Percentiles rank a stretch among this genome's conserved stretches.
Conservation (phyloP, 2,329 filamentous ascomycete genomes). For the Sclerotinia trifoliorum region DNA sequence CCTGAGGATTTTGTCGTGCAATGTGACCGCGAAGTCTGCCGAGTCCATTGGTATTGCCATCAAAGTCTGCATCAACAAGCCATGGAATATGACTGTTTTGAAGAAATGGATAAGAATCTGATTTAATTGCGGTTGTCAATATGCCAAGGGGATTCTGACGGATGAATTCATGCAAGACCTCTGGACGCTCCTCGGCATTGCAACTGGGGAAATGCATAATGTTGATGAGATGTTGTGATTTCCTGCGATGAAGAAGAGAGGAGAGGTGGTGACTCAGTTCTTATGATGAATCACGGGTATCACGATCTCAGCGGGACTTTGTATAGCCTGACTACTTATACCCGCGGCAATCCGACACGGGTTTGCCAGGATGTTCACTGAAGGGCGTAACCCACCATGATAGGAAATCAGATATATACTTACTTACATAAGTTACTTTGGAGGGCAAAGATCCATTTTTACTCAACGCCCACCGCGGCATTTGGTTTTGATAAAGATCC, state of each 20-base stretch:
- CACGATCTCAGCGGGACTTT: no score
- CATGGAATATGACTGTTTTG: conserved; percentile 12
- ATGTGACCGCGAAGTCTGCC: conserved; percentile 57
- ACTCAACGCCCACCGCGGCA: background rate
- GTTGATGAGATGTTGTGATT: no score
- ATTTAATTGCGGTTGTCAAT: conserved; percentile 57
- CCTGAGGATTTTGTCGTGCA: conserved; percentile 61
- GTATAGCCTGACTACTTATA: no score
- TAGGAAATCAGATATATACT: background rate
- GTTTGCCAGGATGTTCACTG: background rate
- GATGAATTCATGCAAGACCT: conserved; percentile 53
- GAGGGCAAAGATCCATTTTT: background rate
- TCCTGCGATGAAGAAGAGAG: background rate
- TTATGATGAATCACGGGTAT: background rate
- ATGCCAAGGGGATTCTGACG: conserved; percentile 60
- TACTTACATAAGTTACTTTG: no score
- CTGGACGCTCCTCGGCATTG: conserved; percentile 12
- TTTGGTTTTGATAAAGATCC: background rate
- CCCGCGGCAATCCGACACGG: background rate
- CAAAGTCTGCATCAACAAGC: background rate
- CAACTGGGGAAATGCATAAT: conserved; percentile 4
- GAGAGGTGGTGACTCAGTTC: no score
- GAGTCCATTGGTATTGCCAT: conserved; percentile 13
- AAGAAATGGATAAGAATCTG: conserved; percentile 8
- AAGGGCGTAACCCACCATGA: background rate